Evolutionary conservation across 176 grass and related monocot genomes (phyloP), one percentile per base, ranked within the genome.

Genomic region (Guadua angustifolia): DNA sequence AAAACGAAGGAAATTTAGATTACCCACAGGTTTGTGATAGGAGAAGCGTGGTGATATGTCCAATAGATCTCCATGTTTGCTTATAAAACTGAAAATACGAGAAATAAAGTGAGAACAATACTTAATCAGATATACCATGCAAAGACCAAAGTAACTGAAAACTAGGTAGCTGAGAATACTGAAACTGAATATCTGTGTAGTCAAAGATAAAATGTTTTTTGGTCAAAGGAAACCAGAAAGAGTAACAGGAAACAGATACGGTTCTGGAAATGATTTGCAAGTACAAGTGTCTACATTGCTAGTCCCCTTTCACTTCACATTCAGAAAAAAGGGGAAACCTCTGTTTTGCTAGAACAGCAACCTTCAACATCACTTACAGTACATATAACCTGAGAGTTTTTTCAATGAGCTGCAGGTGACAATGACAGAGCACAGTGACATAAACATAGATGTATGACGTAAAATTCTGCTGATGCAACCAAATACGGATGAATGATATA

Each of bases 1-100:
- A 70, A 69, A 68, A 29, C 9, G 47, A 66, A 57, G 16, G 63
- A 58, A 65, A 71, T 68, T 64, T 82, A 79, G 86, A 83, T 89
- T 88, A 75, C 92, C 91, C 90, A 94, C 92, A 88, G 92, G 84
- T 88, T 80, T 86, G 56, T 88, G 58, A 80, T 90, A 76, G 12
- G 92, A 92, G 32, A 88, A 65, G 71, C 87, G 84, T 2, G 92
- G 84, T 0, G 87, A 90, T 24, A 88, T 83, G 39, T 90, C 88
- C 51, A 58, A 32, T 55, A 64, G 11, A 79, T 86, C 85, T 85
- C 46, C 87, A 55, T 61, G 59, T 47, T 79, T 51, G 45, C 29
- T 85, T 68, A 55, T 64, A 73, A 85, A 53, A 85, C 92, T 94
- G 84, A 52, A 83, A 88, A 66, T 44, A 77, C 29, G 64, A 69